A percentile compares a stretch with the other conserved stretches of the same genome.
These are phyloP conservation scores for Craterostigma plantagineum DNA, from an alignment of 257 asterid species.

Conservation along the genomic window DNA sequence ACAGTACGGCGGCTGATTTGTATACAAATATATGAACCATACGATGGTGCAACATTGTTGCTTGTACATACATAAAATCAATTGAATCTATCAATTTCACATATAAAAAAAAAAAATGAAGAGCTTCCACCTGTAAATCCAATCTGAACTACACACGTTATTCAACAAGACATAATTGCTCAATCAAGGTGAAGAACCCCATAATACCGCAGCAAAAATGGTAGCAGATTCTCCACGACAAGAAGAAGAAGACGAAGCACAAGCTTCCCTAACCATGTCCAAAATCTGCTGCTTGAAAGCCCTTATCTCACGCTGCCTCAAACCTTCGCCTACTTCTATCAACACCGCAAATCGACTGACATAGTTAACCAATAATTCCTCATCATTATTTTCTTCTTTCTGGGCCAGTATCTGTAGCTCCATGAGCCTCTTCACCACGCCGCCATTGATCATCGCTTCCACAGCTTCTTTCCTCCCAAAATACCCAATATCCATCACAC, in stretches of 20 bases:
- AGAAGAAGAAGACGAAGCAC: slow-evolving; percentile 4
- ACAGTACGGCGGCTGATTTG: too few relatives aligned
- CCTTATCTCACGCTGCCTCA: slow-evolving; percentile 63
- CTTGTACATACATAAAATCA: too few relatives aligned
- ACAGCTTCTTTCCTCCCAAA: slow-evolving; percentile 59
- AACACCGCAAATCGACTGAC: slow-evolving; percentile 54
- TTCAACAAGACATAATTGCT: neutral
- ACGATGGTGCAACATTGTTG: too few relatives aligned
- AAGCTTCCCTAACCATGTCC: slow-evolving; percentile 33
- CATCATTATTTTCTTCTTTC: slow-evolving; percentile 4
- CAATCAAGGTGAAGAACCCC: slow-evolving; percentile 63
- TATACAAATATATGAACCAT: too few relatives aligned
- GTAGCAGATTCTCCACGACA: slow-evolving; percentile 66
- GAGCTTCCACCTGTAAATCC: too few relatives aligned
- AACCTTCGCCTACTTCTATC: slow-evolving; percentile 62
- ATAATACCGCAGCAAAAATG: slow-evolving; percentile 54
- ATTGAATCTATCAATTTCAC: too few relatives aligned
- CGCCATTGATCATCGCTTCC: slow-evolving; percentile 38
- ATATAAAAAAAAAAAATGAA: too few relatives aligned
- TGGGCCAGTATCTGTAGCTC: slow-evolving; percentile 21
- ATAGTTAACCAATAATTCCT: slow-evolving; percentile 20
- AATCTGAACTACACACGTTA: too few relatives aligned
- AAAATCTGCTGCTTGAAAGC: slow-evolving; percentile 41
- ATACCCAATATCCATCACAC: slow-evolving; percentile 46
- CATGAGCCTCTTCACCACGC: slow-evolving; percentile 26